Evolutionary conservation across 192 early-diverging fungal genomes (phyloP).

Genomic region (Podila epigama): DNA sequence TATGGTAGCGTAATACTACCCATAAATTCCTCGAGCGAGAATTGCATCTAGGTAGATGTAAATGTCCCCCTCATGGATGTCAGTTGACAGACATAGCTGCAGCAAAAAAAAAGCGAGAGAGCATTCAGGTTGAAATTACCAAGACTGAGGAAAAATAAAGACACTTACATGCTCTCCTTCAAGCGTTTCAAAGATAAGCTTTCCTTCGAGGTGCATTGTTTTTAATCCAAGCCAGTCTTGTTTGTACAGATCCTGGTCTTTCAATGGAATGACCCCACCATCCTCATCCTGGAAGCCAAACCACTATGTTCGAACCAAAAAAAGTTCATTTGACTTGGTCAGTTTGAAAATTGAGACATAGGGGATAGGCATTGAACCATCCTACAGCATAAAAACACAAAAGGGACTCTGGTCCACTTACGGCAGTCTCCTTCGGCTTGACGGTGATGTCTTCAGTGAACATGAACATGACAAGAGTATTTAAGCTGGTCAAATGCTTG

Average conservation of each 20-base stretch:
- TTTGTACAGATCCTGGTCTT: slow-evolving; percentile 65
- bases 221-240: slow-evolving; percentile 78
- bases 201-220: slow-evolving; percentile 55
- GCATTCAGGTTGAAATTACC: not conserved
- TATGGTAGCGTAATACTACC: slow-evolving; percentile 51
- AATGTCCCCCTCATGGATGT: not conserved
- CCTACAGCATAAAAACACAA: not conserved
- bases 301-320: slow-evolving; percentile 55
- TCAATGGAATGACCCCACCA: slow-evolving; percentile 57
- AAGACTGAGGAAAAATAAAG: not conserved
- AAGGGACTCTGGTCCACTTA: slow-evolving; percentile 32
- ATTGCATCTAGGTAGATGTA: slow-evolving; percentile 48
- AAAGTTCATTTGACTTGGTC: not conserved
- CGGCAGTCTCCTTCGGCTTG: slow-evolving; percentile 64
- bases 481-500: slow-evolving; percentile 63
- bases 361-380: not conserved
- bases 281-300: slow-evolving; percentile 72
- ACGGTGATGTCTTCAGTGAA: slow-evolving; percentile 85
- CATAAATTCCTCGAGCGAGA: slow-evolving; percentile 48
- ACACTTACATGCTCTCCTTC: slow-evolving; percentile 63
- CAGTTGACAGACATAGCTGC: not conserved
- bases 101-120: not conserved
- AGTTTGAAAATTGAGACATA: not conserved
- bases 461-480: slow-evolving; percentile 82
- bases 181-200: slow-evolving; percentile 54